Evolutionary conservation across 139 green algal species (phyloP).

Genomic region (Tetraselmis striata): DNA sequence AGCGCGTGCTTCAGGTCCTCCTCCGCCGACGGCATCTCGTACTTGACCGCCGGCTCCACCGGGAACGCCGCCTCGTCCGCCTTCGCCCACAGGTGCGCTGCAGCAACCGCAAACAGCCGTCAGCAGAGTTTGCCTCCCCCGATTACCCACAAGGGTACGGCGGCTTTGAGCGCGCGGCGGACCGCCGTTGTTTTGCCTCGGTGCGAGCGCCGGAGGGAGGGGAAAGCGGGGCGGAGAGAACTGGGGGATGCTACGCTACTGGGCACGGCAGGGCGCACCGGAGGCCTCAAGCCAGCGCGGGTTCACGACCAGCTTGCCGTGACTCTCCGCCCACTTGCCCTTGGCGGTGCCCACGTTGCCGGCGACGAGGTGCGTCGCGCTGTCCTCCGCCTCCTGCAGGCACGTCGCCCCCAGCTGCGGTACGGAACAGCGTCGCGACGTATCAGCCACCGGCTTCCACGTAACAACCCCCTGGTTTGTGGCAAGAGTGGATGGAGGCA

Average conservation of each 20-base stretch:
- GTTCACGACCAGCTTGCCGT: conserved; percentile 35
- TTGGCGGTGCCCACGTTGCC: conserved; percentile 35
- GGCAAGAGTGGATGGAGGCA: neutral
- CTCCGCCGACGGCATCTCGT: neutral
- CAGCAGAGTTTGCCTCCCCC: too few species aligned
- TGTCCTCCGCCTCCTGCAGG: neutral
- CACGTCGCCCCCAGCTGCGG: conserved; percentile 67
- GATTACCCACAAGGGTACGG: too few species aligned
- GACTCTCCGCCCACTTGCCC: conserved; percentile 31
- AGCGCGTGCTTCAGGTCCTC: conserved; percentile 14
- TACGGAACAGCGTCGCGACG: too few species aligned
- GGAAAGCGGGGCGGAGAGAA: too few species aligned
- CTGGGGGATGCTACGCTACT: too few species aligned
- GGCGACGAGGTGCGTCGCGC: conserved; percentile 64
- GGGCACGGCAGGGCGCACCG: conserved; percentile 24
- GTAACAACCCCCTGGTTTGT: neutral
- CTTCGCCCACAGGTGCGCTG: conserved; percentile 32
- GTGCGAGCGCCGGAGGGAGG: too few species aligned
- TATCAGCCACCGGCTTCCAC: too few species aligned
- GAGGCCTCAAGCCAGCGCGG: conserved; percentile 44
- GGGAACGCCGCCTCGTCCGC: conserved; percentile 33
- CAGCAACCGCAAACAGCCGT: too few species aligned
- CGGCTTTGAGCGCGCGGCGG: too few species aligned
- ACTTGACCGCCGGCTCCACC: neutral
- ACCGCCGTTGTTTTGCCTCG: too few species aligned